These are phyloP conservation scores for Tulasnella sp. DNA, from an alignment of 768 basidiomycete species.

Conservation along the genomic window DNA sequence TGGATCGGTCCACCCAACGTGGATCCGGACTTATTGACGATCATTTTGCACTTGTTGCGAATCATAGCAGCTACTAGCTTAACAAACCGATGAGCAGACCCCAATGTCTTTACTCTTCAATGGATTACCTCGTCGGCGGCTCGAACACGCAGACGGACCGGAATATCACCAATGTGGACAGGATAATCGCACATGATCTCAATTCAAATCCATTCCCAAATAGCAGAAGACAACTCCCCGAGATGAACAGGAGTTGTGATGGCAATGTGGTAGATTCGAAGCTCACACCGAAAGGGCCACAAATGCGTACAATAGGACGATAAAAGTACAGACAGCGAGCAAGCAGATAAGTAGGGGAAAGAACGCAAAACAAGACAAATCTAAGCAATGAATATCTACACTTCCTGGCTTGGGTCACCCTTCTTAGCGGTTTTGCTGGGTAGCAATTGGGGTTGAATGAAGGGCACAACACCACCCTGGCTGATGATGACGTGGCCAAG, in stretches of 20 bases:
- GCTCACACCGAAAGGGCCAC: neutral
- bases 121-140: too few relatives aligned
- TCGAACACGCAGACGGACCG: too few relatives aligned
- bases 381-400: conserved; percentile 25
- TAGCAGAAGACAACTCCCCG: neutral
- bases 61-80: too few relatives aligned
- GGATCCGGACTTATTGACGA: too few relatives aligned
- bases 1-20: too few relatives aligned
- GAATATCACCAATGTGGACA: too few relatives aligned
- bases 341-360: neutral
- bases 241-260: neutral
- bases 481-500: conserved; percentile 80
- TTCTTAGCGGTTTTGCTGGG: conserved; percentile 35
- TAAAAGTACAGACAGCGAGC: neutral
- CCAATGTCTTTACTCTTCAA: too few relatives aligned
- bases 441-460: conserved; percentile 50
- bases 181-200: too few relatives aligned
- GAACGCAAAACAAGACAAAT: neutral
- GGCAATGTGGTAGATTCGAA: neutral
- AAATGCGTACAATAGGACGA: neutral
- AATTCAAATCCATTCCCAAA: too few relatives aligned
- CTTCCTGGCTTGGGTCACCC: conserved; percentile 39
- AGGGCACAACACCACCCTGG: conserved; percentile 79
- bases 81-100: too few relatives aligned
- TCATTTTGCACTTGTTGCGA: too few relatives aligned